These are phyloP conservation scores for Umbelopsis sp. DNA, from an alignment of 371 early-diverging fungal species.

Conservation along the genomic window DNA sequence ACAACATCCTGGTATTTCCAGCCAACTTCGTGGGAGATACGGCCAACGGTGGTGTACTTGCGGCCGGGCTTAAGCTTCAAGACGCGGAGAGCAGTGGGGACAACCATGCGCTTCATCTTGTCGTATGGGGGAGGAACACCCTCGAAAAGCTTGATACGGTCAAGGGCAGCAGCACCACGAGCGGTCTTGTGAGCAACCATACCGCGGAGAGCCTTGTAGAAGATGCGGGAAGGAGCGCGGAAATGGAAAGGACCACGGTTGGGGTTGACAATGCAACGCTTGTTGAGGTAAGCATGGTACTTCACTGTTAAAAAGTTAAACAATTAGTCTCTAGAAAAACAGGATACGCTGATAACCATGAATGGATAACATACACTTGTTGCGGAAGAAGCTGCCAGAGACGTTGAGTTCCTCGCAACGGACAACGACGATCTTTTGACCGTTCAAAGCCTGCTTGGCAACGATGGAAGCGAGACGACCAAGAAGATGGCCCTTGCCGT, in stretches of 20 bases:
- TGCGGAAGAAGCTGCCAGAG: constrained; percentile 97
- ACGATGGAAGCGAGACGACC: constrained; percentile 98
- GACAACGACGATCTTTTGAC: constrained; percentile 97
- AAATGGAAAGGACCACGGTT: constrained; percentile 95
- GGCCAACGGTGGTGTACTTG: constrained; percentile 94
- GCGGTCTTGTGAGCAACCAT: constrained; percentile 99
- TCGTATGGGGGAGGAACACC: constrained; percentile 98
- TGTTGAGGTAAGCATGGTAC: constrained; percentile 97
- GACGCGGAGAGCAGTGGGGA: constrained; percentile 96
- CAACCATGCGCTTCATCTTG: constrained; percentile 93
- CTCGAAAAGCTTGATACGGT: constrained; percentile 97
- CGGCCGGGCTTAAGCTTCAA: constrained; percentile 95
- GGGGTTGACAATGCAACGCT: constrained; percentile 99
- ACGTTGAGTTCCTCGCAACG: constrained; percentile 98
- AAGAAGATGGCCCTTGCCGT: constrained; percentile 98
- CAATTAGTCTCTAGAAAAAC: neutral
- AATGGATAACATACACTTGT: constrained; percentile 85
- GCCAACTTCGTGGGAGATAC: constrained; percentile 95
- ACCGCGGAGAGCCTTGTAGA: constrained; percentile 96
- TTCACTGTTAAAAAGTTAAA: constrained; percentile 63
- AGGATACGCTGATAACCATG: neutral
- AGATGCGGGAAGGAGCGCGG: constrained; percentile 97
- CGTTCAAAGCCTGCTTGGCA: constrained; percentile 97
- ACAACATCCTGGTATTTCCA: constrained; percentile 99
- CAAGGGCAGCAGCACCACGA: constrained; percentile 96